Evolutionary conservation across 306 rosid species (phyloP), one percentile per base, ranked within the genome.

Genomic region (Leucaena leucocephala): DNA sequence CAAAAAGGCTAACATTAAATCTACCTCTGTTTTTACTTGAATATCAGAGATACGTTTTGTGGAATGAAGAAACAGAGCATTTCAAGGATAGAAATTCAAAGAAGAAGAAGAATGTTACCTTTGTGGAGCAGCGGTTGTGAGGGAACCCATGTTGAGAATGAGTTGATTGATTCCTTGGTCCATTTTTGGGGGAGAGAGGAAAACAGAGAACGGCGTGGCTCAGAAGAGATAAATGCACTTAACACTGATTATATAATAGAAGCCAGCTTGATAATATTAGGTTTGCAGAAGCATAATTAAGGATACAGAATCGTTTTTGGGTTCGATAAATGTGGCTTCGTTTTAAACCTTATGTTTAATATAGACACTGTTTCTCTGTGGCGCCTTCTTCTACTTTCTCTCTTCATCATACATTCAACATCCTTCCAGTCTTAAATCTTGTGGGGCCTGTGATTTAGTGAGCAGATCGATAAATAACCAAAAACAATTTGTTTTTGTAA

Each of bases 71-170:
- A 2, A 8, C 8, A 27, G 43, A 46, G 54, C 19, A 4, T 50
- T 50, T 50, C 19, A 50, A 50, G 57, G 19, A 50, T 50, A 15
- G n/a, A 14, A 48, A 48, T 13, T 3, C 4, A 50, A 27, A 27
- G 33, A 35, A 40, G 52, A 46, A 63, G 34, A 36, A 21, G 67
- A 42, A 2, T 78, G 87, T 82, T 90, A 94, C 98, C 75, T 88
- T 72, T 67, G 87, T 8, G 96, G 92, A 79, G 85, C 88, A 81
- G 66, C 87, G 71, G 91, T 83, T 71, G 85, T 58, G 46, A 94
- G 93, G 3, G 93, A 78, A 65, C 84, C 91, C 97, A 92, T 92
- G 85, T 88, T 89, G 34, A 88, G 85, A 19, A 85, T 84, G 86
- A 82, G 78, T 8, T n/a, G 58, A 63, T 82, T 84, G 2, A 87